Conservation (phyloP, 176 grass and related monocot genomes). For the Oryza longistaminata region DNA sequence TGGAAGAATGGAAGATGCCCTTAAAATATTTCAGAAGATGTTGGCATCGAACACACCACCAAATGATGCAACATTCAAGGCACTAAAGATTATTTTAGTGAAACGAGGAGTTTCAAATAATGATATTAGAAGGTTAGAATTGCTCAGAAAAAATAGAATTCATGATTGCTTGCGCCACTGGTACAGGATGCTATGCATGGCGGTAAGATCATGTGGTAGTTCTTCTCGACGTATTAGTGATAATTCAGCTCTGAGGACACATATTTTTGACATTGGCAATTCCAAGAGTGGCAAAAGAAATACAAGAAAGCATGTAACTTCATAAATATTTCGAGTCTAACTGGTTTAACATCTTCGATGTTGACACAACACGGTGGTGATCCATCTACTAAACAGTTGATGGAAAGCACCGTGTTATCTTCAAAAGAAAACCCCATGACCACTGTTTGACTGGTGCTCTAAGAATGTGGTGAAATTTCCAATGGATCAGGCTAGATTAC, state of each 20-base stretch:
- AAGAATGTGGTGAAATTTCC: conserved; percentile 9
- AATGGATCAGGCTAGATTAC: conserved; percentile 26
- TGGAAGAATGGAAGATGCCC: conserved; percentile 56
- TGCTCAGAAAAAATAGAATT: conserved; percentile 44
- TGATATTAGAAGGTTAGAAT: conserved; percentile 62
- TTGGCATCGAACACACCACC: conserved; percentile 55
- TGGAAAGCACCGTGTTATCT: background rate
- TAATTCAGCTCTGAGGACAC: conserved; percentile 23
- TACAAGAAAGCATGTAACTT: conserved; percentile 26
- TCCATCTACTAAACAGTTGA: conserved; percentile 12
- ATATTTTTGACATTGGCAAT: conserved; percentile 16
- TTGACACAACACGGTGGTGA: background rate
- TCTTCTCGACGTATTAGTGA: conserved; percentile 30
- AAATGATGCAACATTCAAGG: conserved; percentile 80
- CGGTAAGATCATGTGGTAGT: conserved; percentile 40
- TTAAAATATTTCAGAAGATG: conserved; percentile 76
- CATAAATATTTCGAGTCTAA: conserved; percentile 22
- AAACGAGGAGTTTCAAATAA: conserved; percentile 50
- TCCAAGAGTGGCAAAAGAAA: conserved; percentile 10
- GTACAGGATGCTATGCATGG: conserved; percentile 48
- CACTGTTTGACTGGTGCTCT: background rate
- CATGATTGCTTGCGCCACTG: conserved; percentile 62
- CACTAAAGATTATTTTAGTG: conserved; percentile 63
- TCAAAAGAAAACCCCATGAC: background rate
- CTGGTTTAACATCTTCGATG: conserved; percentile 22